Evolutionary conservation across 495 filamentous ascomycete species (phyloP), one percentile per base, ranked within the genome.

Genomic region (Cladorrhinum samala): DNA sequence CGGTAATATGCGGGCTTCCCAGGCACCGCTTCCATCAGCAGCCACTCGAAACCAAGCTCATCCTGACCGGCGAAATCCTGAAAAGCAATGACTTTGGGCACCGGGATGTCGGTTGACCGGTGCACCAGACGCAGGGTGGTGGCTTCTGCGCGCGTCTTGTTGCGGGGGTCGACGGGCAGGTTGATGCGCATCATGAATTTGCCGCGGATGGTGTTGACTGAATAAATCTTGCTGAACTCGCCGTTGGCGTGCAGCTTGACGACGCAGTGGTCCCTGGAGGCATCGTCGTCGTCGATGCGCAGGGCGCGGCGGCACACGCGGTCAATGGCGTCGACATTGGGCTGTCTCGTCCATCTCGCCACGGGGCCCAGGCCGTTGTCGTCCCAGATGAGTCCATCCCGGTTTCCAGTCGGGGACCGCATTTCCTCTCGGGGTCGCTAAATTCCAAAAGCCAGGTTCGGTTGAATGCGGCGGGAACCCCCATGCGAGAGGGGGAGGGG

Each of bases 31-130:
- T 72, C 70, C 75, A 83, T 78, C 9, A 84, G 53, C 1, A 83
- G 75, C 81, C 81, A 85, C 68, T 83, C 81, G 54, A 77, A 81
- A 9, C 75, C 76, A 21, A 84, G 61, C 9, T 67, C 66, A 54
- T 77, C 82, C 5, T 68, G 41, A 3, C 52, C 48, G 0, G 73
- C 70, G 17, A 72, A 65, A 47, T 83, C 73, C 38, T 70, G 27
- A 33, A 33, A 81, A 17, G 70, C 71, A 19, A 72, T 55, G 18
- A 83, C 68, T 1, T 60, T 58, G 4, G 82, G 77, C 0, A 82
- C 71, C 0, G 80, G 82, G 2, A 83, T 65, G 5, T 59, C 60
- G n/a, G 80, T 80, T 30, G 62, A 59, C 20, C 61, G 55, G 14
- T 63, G 54, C 3, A 84, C 57, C 55, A 70, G 79, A 6, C 63